Conservation (phyloP, 306 rosid species). For the Vachellia pachyceras region DNA sequence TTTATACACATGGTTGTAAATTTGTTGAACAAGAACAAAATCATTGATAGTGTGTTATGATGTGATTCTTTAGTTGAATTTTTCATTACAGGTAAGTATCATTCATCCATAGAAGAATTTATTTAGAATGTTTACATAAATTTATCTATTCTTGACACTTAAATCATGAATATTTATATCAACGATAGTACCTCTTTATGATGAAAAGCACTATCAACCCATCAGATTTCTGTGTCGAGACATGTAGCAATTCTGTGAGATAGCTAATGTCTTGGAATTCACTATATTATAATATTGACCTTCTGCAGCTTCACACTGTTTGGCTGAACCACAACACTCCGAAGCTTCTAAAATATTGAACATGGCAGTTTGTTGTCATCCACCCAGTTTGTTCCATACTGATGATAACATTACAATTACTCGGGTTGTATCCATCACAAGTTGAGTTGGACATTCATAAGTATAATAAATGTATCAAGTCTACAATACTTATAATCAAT, state of each 20-base stretch:
- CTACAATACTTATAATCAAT: too few relatives aligned
- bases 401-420: constrained; percentile 73
- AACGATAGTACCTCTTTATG: background rate
- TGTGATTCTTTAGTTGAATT: constrained; percentile 9
- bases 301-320: constrained; percentile 80
- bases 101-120: constrained; percentile 7
- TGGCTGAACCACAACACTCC: too few relatives aligned
- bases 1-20: background rate
- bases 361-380: constrained; percentile 93
- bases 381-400: constrained; percentile 84
- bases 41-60: background rate
- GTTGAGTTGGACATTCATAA: constrained; percentile 95
- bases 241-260: background rate
- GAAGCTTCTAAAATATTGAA: too few relatives aligned
- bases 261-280: constrained; percentile 27
- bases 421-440: constrained; percentile 81
- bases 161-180: background rate
- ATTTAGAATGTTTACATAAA: background rate
- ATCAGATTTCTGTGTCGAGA: background rate
- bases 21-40: constrained; percentile 15
- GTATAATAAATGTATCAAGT: too few relatives aligned
- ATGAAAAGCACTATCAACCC: background rate
- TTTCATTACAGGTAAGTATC: background rate
- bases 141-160: background rate
- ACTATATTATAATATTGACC: constrained; percentile 19